A percentile compares a stretch with the other conserved stretches of the same genome.
phyloP scores from a whole-genome alignment of 2,329 filamentous ascomycete species.

The Colletotrichum higginsianum region DNA sequence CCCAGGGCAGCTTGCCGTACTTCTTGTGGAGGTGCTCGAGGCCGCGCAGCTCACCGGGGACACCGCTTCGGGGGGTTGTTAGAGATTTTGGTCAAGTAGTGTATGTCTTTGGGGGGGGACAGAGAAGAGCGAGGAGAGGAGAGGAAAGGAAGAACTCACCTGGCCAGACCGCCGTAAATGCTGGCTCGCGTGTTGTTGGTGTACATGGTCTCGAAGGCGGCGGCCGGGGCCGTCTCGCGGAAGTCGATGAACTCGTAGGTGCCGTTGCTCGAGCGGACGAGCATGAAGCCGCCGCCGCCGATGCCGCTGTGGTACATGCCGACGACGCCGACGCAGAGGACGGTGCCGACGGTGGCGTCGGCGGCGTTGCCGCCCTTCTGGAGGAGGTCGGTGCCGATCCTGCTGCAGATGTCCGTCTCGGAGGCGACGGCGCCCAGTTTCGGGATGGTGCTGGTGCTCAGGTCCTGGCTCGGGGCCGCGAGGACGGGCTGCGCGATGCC shows the following conservation, averaged over 20 bases:
- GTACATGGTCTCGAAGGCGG: conserved; percentile 87
- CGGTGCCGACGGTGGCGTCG: conserved; percentile 75
- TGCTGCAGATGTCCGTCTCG: conserved; percentile 71
- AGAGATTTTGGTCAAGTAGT: conserved; percentile 19
- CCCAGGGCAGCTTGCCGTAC: conserved; percentile 77
- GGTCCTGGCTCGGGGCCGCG: conserved; percentile 5
- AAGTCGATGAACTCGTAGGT: conserved; percentile 88
- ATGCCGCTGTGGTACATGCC: conserved; percentile 80
- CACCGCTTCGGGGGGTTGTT: conserved; percentile 59
- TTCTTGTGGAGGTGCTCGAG: conserved; percentile 80
- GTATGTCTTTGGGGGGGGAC: too few relatives aligned
- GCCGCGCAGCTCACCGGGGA: conserved; percentile 81
- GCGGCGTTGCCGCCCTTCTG: conserved; percentile 75
- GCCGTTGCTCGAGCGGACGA: conserved; percentile 76
- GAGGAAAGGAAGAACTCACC: conserved; percentile 64
- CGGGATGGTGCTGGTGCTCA: not conserved
- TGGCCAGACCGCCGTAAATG: conserved; percentile 79
- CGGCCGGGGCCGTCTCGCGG: conserved; percentile 85
- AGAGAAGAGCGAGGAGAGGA: too few relatives aligned
- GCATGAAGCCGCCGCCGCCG: conserved; percentile 85
- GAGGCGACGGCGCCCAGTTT: conserved; percentile 72
- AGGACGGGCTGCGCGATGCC: conserved; percentile 28
- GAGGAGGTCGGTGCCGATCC: conserved; percentile 70
- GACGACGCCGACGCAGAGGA: conserved; percentile 74
- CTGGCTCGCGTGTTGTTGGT: conserved; percentile 76